These are phyloP conservation scores for Arctostaphylos glauca DNA, from an alignment of 148 eudicot species.

Conservation along the genomic window DNA sequence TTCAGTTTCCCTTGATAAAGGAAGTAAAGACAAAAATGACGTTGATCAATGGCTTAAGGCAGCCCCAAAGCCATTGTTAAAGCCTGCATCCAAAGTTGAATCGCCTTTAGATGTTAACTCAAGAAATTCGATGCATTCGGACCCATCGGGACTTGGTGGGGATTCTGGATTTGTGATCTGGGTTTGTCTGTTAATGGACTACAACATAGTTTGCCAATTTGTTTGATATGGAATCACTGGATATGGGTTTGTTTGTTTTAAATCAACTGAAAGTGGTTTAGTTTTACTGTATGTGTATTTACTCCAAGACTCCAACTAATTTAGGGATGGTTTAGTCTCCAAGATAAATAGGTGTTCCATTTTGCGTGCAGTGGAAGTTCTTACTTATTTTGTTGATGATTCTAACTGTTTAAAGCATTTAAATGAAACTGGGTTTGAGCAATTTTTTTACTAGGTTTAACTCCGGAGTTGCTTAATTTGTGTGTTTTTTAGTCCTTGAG, in stretches of 20 bases:
- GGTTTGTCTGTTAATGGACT: too few species aligned
- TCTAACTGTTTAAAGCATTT: too few species aligned
- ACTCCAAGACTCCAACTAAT: too few species aligned
- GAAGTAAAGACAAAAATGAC: constrained; percentile 51
- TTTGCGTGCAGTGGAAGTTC: not conserved
- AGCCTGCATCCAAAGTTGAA: constrained; percentile 41
- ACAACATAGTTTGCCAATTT: too few species aligned
- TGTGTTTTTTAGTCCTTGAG: not conserved
- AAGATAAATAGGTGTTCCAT: not conserved
- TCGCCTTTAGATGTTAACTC: constrained; percentile 20
- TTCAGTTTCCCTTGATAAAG: constrained; percentile 62
- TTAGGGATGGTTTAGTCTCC: not conserved
- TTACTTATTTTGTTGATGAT: not conserved
- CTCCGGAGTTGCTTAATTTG: not conserved
- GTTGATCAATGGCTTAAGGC: constrained; percentile 62
- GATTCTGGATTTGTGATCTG: too few species aligned
- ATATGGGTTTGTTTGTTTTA: too few species aligned
- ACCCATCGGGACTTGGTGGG: constrained; percentile 26
- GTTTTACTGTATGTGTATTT: not conserved
- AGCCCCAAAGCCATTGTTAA: constrained; percentile 71
- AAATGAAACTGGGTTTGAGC: not conserved
- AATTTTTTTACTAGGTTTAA: too few species aligned
- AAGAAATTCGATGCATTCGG: constrained; percentile 33
- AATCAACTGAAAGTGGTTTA: constrained; percentile 8
- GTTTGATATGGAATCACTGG: too few species aligned